Percentiles rank a stretch among this genome's conserved stretches.
These are phyloP conservation scores for Aspergillus sp. DNA, from an alignment of 2,329 filamentous ascomycete genomes.

Conservation along the genomic window DNA sequence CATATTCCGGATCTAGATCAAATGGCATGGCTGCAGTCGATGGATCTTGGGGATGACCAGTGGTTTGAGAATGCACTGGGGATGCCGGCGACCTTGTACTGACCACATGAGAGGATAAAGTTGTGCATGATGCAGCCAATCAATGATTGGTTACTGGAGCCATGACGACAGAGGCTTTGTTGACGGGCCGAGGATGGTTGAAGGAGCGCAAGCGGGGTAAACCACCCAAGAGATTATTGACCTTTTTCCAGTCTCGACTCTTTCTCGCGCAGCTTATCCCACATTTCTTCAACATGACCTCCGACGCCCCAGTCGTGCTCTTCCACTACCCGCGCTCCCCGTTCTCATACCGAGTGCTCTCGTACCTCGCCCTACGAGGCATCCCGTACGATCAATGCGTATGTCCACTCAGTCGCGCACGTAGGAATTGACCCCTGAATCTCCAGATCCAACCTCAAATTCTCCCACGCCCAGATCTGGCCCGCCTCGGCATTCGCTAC, in stretches of 20 bases:
- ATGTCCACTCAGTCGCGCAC: not conserved
- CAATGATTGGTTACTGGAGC: not conserved
- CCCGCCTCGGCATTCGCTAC: conserved; percentile 9
- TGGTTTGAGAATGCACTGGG: conserved; percentile 31
- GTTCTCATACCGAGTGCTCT: conserved; percentile 7
- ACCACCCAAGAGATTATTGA: not conserved
- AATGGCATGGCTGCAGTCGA: conserved; percentile 35
- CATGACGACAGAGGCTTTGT: too few species aligned
- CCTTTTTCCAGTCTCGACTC: not conserved
- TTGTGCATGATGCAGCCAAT: not conserved
- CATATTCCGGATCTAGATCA: conserved; percentile 31
- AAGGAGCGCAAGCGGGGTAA: not conserved
- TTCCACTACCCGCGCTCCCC: conserved; percentile 13
- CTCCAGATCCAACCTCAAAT: conserved; percentile 12
- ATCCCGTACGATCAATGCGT: conserved; percentile 15
- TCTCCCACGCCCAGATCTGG: conserved; percentile 8
- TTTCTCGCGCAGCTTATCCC: not conserved
- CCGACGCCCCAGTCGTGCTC: not conserved
- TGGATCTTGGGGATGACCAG: conserved; percentile 34
- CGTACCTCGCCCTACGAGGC: conserved; percentile 11
- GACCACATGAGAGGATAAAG: not conserved
- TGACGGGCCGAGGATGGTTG: too few species aligned
- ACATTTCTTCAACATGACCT: not conserved
- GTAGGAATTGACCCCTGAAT: not conserved
- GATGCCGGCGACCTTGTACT: conserved; percentile 35